Evolutionary conservation across 2,329 filamentous ascomycete genomes (phyloP), one percentile per base, ranked within the genome.

Genomic region (Coleophoma crateriformis): DNA sequence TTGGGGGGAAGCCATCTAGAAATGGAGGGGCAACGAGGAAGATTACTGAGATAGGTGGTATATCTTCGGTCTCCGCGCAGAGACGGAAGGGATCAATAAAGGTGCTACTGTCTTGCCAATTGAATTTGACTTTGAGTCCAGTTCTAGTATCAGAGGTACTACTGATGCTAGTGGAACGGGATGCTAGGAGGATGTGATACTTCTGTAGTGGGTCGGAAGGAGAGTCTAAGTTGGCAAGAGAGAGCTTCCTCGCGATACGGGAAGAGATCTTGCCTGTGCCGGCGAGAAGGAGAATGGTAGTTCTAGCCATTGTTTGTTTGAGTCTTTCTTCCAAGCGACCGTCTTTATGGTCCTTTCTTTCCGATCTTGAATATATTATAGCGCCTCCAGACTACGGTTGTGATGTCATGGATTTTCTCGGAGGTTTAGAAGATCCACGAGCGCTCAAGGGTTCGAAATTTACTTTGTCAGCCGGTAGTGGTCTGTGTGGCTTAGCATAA

Each of bases 261-360:
- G 61, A 61, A 39, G 68, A 67, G 1, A 74, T 66, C 44, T 72
- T 75, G 49, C 74, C 73, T 1, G 69, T 73, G 40, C 73, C 73
- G 42, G 73, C 73, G 2, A 68, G 60, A 7, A 77, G 56, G 37
- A 77, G 65, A 37, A 76, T 57, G 1, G 43, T 50, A 27, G 27
- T 38, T 11, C 7, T 7, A 14, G 15, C 15, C 14, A 38, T 38
- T 38, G 35, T 4, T 38, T 14, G 2, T 38, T 7, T 38, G 35
- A 4, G 8, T 27, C 27, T 27, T 3, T 27, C 27, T 27, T 27
- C 27, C 5, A 27, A 27, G 8, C 8, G 7, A 27, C 27, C 27
- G 6, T 27, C 6, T 7, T 10, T 27, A 2, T 27, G 8, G 27
- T 27, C 5, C 27, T 27, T 10, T 27, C 8, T 10, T 27, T 27